Percentiles rank a stretch among this genome's conserved stretches.
phyloP scores from a whole-genome alignment of 2,329 filamentous ascomycete species.

The Diaporthe nobilis region DNA sequence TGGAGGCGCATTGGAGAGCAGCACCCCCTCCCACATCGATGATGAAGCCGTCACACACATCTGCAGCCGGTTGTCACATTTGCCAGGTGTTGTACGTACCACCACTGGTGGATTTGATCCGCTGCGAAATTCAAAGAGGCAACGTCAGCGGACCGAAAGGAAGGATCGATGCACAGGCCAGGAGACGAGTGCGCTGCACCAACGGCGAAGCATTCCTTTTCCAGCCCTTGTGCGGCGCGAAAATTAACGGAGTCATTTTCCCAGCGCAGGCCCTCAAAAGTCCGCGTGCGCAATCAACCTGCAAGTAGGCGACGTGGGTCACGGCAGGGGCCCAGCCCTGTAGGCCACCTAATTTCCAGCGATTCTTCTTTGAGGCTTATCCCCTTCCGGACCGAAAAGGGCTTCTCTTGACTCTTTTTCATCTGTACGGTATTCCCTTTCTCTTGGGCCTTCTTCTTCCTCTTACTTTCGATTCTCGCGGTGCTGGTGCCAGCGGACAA shows the following conservation, averaged over 20 bases:
- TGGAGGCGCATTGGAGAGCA: neutral
- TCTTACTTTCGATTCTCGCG: conserved; percentile 11
- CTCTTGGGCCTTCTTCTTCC: neutral
- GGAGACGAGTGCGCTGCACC: neutral
- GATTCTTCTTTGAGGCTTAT: neutral
- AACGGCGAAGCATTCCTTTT: conserved; percentile 22
- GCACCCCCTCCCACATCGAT: neutral
- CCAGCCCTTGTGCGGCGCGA: neutral
- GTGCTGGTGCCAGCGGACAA: conserved; percentile 30
- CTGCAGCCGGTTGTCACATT: neutral
- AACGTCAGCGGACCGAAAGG: neutral
- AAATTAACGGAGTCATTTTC: conserved; percentile 11
- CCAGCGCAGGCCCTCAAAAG: neutral
- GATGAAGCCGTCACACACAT: neutral
- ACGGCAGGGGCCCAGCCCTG: conserved; percentile 15
- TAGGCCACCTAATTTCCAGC: conserved; percentile 6
- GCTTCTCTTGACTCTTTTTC: neutral
- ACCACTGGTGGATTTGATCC: neutral
- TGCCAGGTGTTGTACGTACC: too few species aligned
- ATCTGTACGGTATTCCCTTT: neutral
- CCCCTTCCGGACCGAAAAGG: neutral
- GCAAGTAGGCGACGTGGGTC: conserved; percentile 9
- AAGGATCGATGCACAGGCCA: conserved; percentile 1
- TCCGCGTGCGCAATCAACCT: conserved; percentile 17
- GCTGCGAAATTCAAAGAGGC: neutral